Percentiles rank a stretch among this genome's conserved stretches.
Conservation (phyloP, 805 yeast genomes). For the Sugiyamaella marilandica region DNA sequence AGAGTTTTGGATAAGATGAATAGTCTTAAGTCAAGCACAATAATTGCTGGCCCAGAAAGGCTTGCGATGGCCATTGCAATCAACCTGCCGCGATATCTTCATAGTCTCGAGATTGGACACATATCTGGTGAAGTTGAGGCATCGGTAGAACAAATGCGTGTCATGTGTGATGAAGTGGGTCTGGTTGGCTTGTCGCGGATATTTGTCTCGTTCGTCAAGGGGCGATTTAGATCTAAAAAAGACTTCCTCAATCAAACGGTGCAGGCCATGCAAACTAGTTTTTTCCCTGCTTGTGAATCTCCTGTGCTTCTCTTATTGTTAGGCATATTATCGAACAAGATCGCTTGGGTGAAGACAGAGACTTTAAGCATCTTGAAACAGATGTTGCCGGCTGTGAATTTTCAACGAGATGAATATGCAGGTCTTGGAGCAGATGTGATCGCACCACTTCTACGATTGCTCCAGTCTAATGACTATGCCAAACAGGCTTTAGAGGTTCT, state of each 20-base stretch:
- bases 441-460: conserved; percentile 76
- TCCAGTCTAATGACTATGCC: conserved; percentile 72
- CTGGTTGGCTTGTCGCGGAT: conserved; percentile 59
- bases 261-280: conserved; percentile 58
- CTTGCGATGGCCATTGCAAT: conserved; percentile 67
- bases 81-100: conserved; percentile 78
- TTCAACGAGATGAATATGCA: conserved; percentile 69
- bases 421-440: conserved; percentile 95
- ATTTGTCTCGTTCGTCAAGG: conserved; percentile 68
- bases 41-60: conserved; percentile 65
- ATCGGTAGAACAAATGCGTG: conserved; percentile 54
- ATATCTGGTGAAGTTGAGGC: conserved; percentile 46
- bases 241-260: conserved; percentile 83
- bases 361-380: conserved; percentile 70
- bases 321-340: conserved; percentile 73
- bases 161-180: conserved; percentile 54
- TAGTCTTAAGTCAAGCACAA: conserved; percentile 60
- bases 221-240: conserved; percentile 79
- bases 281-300: conserved; percentile 71
- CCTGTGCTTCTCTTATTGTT: conserved; percentile 68
- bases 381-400: conserved; percentile 71
- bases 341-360: conserved; percentile 74
- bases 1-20: conserved; percentile 69
- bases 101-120: conserved; percentile 61
- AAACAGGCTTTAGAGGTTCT: conserved; percentile 84